Percentiles rank a stretch among this genome's conserved stretches.
Conservation (phyloP, 1,139 yeast species). For the Yamadazyma kanchanaburiensis region DNA sequence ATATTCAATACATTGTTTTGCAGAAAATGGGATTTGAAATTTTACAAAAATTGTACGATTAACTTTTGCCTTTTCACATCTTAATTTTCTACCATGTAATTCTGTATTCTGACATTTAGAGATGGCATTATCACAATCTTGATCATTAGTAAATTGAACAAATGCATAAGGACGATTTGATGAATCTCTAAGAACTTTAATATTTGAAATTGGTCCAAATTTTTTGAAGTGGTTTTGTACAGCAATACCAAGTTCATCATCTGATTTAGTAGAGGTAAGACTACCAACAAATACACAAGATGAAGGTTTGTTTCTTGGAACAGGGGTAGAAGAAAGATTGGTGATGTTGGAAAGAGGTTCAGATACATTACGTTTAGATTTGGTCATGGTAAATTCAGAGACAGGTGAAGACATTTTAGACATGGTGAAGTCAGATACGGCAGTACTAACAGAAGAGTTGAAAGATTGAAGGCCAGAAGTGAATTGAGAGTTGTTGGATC, state of each 20-base stretch:
- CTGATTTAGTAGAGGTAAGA: slow-evolving; percentile 58
- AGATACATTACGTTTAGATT: neutral
- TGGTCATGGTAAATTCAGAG: neutral
- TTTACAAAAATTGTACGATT: slow-evolving; percentile 74
- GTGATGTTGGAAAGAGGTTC: slow-evolving; percentile 1
- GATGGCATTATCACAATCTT: slow-evolving; percentile 69
- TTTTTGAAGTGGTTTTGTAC: slow-evolving; percentile 61
- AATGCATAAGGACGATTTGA: slow-evolving; percentile 89
- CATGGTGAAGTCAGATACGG: neutral
- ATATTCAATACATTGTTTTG: slow-evolving; percentile 51
- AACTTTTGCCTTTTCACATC: slow-evolving; percentile 90
- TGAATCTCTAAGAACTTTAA: slow-evolving; percentile 84
- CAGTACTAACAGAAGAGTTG: neutral
- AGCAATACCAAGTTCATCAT: slow-evolving; percentile 66
- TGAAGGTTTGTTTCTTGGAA: slow-evolving; percentile 55
- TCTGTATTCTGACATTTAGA: slow-evolving; percentile 63
- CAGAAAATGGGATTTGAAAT: slow-evolving; percentile 31
- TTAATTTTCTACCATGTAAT: slow-evolving; percentile 69
- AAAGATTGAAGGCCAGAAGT: neutral
- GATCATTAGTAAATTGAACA: slow-evolving; percentile 76
- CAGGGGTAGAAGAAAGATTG: neutral
- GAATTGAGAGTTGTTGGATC: too few species aligned
- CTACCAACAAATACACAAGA: slow-evolving; percentile 90
- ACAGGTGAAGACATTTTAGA: neutral
- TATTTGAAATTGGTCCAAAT: slow-evolving; percentile 70